Evolutionary conservation across 2,329 filamentous ascomycete genomes (phyloP), one percentile per base, ranked within the genome.

Genomic region (Fusarium staphyleae): DNA sequence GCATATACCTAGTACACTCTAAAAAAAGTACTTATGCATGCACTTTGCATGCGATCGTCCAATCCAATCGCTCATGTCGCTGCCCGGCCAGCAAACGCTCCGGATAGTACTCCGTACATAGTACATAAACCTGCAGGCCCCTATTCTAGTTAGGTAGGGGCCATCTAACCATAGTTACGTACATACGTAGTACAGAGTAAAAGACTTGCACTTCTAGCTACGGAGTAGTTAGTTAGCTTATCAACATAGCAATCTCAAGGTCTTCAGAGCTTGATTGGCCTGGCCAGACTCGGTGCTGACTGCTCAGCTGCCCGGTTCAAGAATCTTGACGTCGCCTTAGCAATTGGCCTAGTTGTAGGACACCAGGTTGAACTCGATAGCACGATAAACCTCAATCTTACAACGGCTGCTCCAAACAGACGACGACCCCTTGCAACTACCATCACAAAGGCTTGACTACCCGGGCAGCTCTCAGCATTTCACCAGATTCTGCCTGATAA

Each of bases 1-100:
- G 6, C 6, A 28, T 28, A 6, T 28, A 11, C 24, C 55, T 45
- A 45, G 15, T 18, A 26, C 57, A 58, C 49, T 59, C 11, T 7
- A 24, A 6, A 51, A 57, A 46, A 48, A 33, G 48, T 55, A 66
- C 61, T 63, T 60, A 66, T 66, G 64, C 64, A 66, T 54, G 63
- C 64, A 66, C 64, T 66, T 66, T 66, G 64, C 41, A 55, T 45
- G 45, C 24, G 36, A 33, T n/a, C 9, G 55, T 55, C 54, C 54
- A 22, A 36, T 24, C 33, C 33, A 35, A 35, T 35, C 18, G n/a
- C 29, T 24, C 22, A 8, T 24, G 54, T 30, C 32, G 53, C 57
- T 59, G 58, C 53, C 48, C 48, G 57, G 53, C 49, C 58, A 51
- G 48, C 58, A 51, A 43, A 30, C 30, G 32, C 15, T 24, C 48